Conservation (phyloP, 2,329 filamentous ascomycete genomes). For the Phialophora expanda region DNA sequence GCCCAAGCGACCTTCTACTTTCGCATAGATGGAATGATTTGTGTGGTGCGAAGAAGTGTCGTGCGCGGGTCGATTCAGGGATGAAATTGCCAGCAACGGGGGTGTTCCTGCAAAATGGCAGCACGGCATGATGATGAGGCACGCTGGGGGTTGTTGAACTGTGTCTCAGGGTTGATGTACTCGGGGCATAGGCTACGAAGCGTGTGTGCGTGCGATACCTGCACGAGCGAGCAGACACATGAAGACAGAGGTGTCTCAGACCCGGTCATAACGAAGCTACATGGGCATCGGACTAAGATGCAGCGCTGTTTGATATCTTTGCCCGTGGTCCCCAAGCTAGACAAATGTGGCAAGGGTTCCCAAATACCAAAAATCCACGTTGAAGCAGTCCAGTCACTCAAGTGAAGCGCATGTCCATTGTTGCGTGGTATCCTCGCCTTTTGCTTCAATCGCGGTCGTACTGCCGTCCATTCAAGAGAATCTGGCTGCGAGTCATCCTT, state of each 20-base stretch:
- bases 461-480: not conserved
- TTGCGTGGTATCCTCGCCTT: not conserved
- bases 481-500: not conserved
- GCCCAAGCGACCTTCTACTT: constrained; percentile 91
- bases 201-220: not conserved
- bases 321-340: not conserved
- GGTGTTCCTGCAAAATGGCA: not conserved
- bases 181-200: not conserved
- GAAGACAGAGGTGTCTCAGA: not conserved
- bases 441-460: not conserved
- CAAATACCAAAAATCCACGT: not conserved
- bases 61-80: not conserved
- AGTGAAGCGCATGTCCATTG: not conserved
- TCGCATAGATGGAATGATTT: constrained; percentile 73
- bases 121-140: not conserved
- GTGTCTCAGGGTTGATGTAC: not conserved
- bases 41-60: not conserved
- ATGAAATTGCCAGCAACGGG: not conserved
- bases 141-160: not conserved
- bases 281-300: not conserved
- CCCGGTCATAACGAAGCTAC: not conserved
- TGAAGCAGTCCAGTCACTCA: not conserved
- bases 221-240: not conserved
- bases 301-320: not conserved
- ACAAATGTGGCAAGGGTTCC: not conserved